phyloP scores from a whole-genome alignment of 2,329 filamentous ascomycete genomes.

The Alternaria gansuensis region DNA sequence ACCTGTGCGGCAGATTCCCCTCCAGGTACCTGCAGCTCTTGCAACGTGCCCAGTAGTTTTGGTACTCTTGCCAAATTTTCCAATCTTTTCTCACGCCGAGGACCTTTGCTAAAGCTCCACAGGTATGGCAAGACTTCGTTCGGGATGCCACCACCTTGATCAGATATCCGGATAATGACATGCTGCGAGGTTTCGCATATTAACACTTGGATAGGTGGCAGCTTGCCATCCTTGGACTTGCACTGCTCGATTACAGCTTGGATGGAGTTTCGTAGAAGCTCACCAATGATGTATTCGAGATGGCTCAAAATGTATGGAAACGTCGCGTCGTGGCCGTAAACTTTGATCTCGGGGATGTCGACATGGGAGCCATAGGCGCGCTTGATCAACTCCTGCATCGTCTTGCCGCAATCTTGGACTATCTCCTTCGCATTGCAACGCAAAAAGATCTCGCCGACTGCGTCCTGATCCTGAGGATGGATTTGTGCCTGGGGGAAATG shows the following conservation, averaged over 20 bases:
- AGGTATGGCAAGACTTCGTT: constrained; percentile 85
- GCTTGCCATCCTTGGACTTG: constrained; percentile 56
- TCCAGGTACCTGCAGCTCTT: constrained; percentile 72
- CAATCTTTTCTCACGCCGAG: constrained; percentile 78
- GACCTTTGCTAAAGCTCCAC: constrained; percentile 97
- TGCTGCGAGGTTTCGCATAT: constrained; percentile 94
- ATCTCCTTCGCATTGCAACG: constrained; percentile 92
- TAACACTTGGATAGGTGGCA: constrained; percentile 89
- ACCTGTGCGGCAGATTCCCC: constrained; percentile 22
- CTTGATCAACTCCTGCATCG: constrained; percentile 76
- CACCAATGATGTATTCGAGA: constrained; percentile 95
- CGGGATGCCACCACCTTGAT: constrained; percentile 91
- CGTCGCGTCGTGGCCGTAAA: constrained; percentile 87
- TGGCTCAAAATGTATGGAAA: constrained; percentile 98
- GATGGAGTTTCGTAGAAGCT: constrained; percentile 92
- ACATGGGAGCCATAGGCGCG: constrained; percentile 77
- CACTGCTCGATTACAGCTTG: constrained; percentile 87
- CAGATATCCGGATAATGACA: constrained; percentile 94
- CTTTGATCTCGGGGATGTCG: constrained; percentile 78
- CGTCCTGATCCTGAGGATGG: constrained; percentile 72
- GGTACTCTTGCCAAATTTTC: constrained; percentile 87
- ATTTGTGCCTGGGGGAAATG: constrained; percentile 80
- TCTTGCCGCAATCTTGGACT: constrained; percentile 80
- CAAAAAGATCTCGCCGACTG: constrained; percentile 94
- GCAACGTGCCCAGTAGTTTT: constrained; percentile 89